Evolutionary conservation across 2,329 filamentous ascomycete genomes (phyloP).

Genomic region (Ophiostoma novo-ulmi): DNA sequence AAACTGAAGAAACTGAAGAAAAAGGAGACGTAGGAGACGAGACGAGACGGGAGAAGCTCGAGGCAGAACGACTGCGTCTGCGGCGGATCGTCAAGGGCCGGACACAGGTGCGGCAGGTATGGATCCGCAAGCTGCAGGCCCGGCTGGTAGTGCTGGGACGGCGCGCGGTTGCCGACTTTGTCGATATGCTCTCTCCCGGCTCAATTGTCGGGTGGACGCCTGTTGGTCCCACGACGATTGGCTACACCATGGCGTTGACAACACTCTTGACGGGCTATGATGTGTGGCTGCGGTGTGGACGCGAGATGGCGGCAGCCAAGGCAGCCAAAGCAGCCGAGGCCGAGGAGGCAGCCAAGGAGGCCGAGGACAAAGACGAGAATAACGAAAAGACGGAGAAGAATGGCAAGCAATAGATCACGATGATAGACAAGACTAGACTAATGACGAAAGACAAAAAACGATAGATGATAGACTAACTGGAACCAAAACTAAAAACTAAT

Average conservation of each 20-base stretch:
- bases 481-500: not conserved
- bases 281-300: slow-evolving; percentile 50
- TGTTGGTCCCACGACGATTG: slow-evolving; percentile 48
- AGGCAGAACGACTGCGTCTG: slow-evolving; percentile 36
- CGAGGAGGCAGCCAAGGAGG: no score
- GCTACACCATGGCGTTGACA: slow-evolving; percentile 54
- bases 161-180: slow-evolving; percentile 44
- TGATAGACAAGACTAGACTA: not conserved
- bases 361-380: not conserved
- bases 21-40: not conserved
- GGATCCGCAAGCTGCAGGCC: not conserved
- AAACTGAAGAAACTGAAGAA: slow-evolving; percentile 28
- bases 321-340: not conserved
- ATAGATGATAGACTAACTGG: not conserved
- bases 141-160: slow-evolving; percentile 38
- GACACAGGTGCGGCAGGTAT: slow-evolving; percentile 25
- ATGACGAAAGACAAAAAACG: no score
- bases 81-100: slow-evolving; percentile 34
- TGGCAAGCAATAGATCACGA: not conserved
- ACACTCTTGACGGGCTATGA: slow-evolving; percentile 56
- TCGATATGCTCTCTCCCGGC: slow-evolving; percentile 61
- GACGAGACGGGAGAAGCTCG: not conserved
- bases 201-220: slow-evolving; percentile 56
- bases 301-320: slow-evolving; percentile 9
- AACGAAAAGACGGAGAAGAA: not conserved